Conservation (phyloP, 768 basidiomycete genomes). For the Mycena rebaudengoi region DNA sequence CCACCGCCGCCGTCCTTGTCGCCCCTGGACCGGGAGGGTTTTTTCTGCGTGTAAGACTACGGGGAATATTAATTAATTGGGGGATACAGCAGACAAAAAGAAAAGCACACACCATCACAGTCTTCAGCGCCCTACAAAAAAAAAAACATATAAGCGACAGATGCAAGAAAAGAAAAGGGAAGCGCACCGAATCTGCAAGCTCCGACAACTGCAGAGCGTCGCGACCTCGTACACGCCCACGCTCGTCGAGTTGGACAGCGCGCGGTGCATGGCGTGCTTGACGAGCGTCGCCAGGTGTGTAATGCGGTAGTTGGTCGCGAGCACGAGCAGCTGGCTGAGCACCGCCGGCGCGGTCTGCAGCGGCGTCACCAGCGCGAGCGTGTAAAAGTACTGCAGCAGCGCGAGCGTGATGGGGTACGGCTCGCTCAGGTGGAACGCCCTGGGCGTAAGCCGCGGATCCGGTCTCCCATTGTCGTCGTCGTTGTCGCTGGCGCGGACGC, state of each 20-base stretch:
- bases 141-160: no score
- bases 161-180: background rate
- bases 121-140: constrained; percentile 78
- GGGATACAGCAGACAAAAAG: constrained; percentile 12
- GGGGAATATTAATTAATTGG: background rate
- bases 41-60: constrained; percentile 86
- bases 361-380: constrained; percentile 20
- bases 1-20: constrained; percentile 55
- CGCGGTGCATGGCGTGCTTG: constrained; percentile 28
- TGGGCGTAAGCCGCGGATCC: constrained; percentile 1
- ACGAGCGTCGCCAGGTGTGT: constrained; percentile 20
- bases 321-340: constrained; percentile 24
- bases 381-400: constrained; percentile 30
- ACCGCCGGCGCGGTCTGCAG: constrained; percentile 28
- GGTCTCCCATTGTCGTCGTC: constrained; percentile 9
- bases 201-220: constrained; percentile 22
- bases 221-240: constrained; percentile 26
- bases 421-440: constrained; percentile 10
- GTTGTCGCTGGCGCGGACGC: background rate
- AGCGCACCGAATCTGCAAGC: constrained; percentile 24
- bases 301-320: constrained; percentile 22
- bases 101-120: constrained; percentile 73
- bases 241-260: constrained; percentile 12
- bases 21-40: constrained; percentile 64
- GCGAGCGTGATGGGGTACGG: constrained; percentile 25